Percentiles rank a stretch among this genome's conserved stretches.
Evolutionary conservation across 2,329 filamentous ascomycete species (phyloP).

Genomic region (Fonsecaea pugnacius): DNA sequence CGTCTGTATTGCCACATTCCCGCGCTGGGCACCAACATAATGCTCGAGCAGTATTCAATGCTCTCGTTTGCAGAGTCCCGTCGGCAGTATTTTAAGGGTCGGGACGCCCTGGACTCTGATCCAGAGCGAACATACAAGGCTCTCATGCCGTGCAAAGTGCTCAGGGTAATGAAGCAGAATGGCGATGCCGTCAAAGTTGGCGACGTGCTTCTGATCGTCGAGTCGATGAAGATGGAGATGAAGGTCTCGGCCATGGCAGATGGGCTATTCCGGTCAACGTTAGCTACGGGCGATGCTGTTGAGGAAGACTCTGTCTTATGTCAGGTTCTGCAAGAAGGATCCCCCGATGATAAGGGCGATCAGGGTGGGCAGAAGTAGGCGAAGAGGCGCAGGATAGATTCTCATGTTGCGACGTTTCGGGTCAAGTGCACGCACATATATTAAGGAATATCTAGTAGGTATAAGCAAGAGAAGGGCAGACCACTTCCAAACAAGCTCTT

Average conservation of each 20-base stretch:
- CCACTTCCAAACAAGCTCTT: too few relatives aligned
- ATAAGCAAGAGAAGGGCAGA: too few relatives aligned
- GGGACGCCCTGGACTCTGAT: constrained; percentile 25
- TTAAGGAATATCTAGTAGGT: too few relatives aligned
- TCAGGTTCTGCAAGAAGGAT: not conserved
- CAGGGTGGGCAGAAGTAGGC: not conserved
- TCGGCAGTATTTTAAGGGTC: constrained; percentile 21
- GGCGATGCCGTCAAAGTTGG: constrained; percentile 41
- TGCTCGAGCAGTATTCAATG: constrained; percentile 37
- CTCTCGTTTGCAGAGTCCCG: constrained; percentile 38
- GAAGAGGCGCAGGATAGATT: constrained; percentile 2
- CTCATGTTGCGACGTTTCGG: too few relatives aligned
- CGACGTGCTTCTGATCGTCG: constrained; percentile 42
- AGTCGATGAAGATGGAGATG: constrained; percentile 53
- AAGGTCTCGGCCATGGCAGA: constrained; percentile 35
- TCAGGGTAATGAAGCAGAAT: constrained; percentile 41
- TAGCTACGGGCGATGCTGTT: not conserved
- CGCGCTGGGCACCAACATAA: constrained; percentile 38
- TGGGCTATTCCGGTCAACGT: not conserved
- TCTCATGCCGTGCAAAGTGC: constrained; percentile 45
- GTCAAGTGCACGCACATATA: too few relatives aligned
- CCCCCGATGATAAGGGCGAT: not conserved
- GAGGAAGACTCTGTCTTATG: constrained; percentile 4
- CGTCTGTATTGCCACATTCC: constrained; percentile 36
- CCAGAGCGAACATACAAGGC: constrained; percentile 34